A percentile compares a stretch with the other conserved stretches of the same genome.
Evolutionary conservation across 1,284 basidiomycete genomes (phyloP).

Genomic region (Ustilago trichophora): DNA sequence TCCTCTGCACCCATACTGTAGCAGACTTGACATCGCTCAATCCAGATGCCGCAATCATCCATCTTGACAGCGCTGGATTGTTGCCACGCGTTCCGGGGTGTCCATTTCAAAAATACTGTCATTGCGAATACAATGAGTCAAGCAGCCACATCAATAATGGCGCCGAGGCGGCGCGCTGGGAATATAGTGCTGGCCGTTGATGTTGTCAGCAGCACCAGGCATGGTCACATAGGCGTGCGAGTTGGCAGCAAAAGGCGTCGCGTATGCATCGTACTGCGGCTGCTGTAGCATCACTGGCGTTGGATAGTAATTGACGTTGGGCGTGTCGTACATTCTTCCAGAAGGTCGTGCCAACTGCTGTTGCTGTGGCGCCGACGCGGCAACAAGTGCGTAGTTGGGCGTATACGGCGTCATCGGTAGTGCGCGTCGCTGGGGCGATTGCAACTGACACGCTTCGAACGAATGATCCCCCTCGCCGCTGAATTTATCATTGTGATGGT

Average conservation of each 20-base stretch:
- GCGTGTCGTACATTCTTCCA: slow-evolving; percentile 34
- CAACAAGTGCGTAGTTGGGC: slow-evolving; percentile 20
- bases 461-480: slow-evolving; percentile 1
- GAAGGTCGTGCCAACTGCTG: too few species aligned
- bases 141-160: background rate
- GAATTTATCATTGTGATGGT: background rate
- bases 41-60: too few species aligned
- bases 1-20: too few species aligned
- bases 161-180: slow-evolving; percentile 7
- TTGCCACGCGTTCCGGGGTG: too few species aligned
- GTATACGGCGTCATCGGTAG: slow-evolving; percentile 20
- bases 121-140: background rate
- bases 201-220: background rate
- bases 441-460: slow-evolving; percentile 19
- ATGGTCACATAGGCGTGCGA: background rate
- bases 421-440: slow-evolving; percentile 18
- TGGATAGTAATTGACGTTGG: slow-evolving; percentile 35
- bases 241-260: background rate
- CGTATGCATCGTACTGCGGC: background rate
- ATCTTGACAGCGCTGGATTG: too few species aligned
- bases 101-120: background rate
- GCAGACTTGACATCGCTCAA: too few species aligned
- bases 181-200: slow-evolving; percentile 3
- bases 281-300: slow-evolving; percentile 23
- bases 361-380: background rate